Evolutionary conservation across 441 rosid genomes (phyloP), one percentile per base, ranked within the genome.

Genomic region (Euphorbia corollata): DNA sequence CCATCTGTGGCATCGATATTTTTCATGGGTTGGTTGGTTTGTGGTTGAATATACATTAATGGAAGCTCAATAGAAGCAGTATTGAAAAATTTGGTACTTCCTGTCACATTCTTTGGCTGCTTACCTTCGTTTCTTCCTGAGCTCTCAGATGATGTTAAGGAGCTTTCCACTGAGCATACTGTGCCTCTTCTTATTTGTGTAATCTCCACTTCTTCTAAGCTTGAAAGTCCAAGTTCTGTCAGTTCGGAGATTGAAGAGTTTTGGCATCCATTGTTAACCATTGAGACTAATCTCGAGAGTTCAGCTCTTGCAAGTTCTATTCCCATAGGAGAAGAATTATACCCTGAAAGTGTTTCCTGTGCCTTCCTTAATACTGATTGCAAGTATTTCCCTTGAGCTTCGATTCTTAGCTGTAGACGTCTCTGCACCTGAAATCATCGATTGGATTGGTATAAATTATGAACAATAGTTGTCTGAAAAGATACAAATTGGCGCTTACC

Each of bases 331-430:
- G 89, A 86, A 59, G 87, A 75, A 71, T 74, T 77, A 71, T 89
- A 89, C 23, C 89, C 93, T 15, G 93, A 73, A 16, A 94, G 86
- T 34, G 97, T 91, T 81, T 91, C 96, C 79, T 91, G 94, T 71
- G 99, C 99, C 79, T 86, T 91, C 65, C 76, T 82, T 70, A 91
- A 70, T 51, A 94, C 97, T 1, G 99, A 82, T 19, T 86, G 92
- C 62, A 94, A 71, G 80, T 94, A 94, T 82, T 91, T 94, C 53
- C 96, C 96, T 79, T 94, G 97, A 71, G 99, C 97, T 78, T 91
- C 99, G 61, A 94, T 94, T 79, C 96, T 87, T 74, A 94, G 87
- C 79, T 89, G 99, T 54, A 94, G 81, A 81, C 84, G 99, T 77
- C 86, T 89, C 80, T 94, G 97, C 58, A 94, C 99, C 99, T 93